Evolutionary conservation across 495 filamentous ascomycete species (phyloP).

Genomic region (Aeminium ludgeri): DNA sequence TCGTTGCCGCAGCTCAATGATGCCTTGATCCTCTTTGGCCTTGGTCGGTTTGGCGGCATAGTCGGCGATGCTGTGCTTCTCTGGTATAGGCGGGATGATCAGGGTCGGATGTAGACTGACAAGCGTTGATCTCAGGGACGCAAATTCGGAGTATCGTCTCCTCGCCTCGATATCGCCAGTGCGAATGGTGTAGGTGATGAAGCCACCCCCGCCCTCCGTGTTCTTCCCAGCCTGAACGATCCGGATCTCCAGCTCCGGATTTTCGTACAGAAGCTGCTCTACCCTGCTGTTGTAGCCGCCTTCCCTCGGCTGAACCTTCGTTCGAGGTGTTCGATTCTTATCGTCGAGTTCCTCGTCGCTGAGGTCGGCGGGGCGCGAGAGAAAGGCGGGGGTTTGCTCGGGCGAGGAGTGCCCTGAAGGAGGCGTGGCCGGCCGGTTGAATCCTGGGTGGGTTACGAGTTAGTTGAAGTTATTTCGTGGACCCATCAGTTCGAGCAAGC

Average conservation of each 20-base stretch:
- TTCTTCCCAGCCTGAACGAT: conserved; percentile 95
- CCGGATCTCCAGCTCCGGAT: conserved; percentile 70
- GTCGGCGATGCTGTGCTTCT: conserved; percentile 97
- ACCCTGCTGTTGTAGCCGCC: conserved; percentile 85
- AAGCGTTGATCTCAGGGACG: conserved; percentile 75
- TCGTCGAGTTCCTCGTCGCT: conserved; percentile 47
- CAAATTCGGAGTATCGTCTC: conserved; percentile 90
- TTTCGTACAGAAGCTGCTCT: conserved; percentile 91
- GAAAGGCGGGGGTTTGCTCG: conserved; percentile 39
- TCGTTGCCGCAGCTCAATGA: conserved; percentile 87
- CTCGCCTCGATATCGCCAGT: conserved; percentile 92
- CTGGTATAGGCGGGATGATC: conserved; percentile 88
- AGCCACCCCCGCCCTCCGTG: conserved; percentile 70
- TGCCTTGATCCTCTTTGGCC: conserved; percentile 89
- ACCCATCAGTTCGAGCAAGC: neutral
- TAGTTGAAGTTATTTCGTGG: neutral
- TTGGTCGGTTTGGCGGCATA: conserved; percentile 96
- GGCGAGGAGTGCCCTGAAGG: conserved; percentile 24
- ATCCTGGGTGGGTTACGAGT: conserved; percentile 14
- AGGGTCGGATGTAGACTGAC: conserved; percentile 84
- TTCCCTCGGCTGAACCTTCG: conserved; percentile 42
- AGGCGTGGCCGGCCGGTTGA: conserved; percentile 27
- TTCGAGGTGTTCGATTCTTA: conserved; percentile 27
- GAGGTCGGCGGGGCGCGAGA: conserved; percentile 37
- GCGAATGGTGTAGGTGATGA: conserved; percentile 90